Base-by-base conservation (phyloP, 495 filamentous ascomycete genomes). In the Penicillium bovifimosum region DNA sequence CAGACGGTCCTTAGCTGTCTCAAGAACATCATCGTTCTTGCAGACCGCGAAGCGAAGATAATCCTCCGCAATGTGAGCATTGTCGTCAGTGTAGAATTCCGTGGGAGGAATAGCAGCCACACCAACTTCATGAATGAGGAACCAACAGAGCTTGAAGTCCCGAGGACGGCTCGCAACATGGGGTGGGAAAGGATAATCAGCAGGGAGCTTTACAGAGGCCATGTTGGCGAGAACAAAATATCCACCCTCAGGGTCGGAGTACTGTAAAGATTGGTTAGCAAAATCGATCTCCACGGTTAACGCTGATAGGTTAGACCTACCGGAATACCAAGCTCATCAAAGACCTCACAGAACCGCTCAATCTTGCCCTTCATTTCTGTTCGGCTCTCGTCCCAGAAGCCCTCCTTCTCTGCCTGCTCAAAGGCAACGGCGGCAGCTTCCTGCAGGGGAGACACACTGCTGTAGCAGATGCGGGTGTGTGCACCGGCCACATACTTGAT, bases 181-280 rank as follows among this genome's bases (percentile, higher is more conserved):
- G 0, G 86, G 76, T 4, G 93, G 93, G 76, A 96, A 96, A 0
- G 83, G 76, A 67, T 96, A 96, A 62, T 82, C 82, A 5, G 75
- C 75, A 0, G 93, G 93, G 0, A 98, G 68, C 56, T 85, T 80
- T 41, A 98, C 89, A 52, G 90, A 88, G 24, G 79, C 74, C 70
- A 97, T 81, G 70, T 98, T 98, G 38, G 85, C 93, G 31, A 97
- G 80, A 39, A 97, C 91, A 55, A 97, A 98, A 73, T 96, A 98
- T 35, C 93, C 92, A 55, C 92, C 92, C 61, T 98, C 91, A 9
- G 92, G 92, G 36, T 92, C 83, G 9, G 90, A 92, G 76, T 92
- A 98, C 70, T 80, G 35, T 7, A 26, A 10, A 57, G 27, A 16
- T 20, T 3, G 3, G 9, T 59, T 18, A 59, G 47, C 14, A 49